These are phyloP conservation scores for Setaria italica DNA, from an alignment of 202 grass and related monocot genomes.

Conservation along the genomic window DNA sequence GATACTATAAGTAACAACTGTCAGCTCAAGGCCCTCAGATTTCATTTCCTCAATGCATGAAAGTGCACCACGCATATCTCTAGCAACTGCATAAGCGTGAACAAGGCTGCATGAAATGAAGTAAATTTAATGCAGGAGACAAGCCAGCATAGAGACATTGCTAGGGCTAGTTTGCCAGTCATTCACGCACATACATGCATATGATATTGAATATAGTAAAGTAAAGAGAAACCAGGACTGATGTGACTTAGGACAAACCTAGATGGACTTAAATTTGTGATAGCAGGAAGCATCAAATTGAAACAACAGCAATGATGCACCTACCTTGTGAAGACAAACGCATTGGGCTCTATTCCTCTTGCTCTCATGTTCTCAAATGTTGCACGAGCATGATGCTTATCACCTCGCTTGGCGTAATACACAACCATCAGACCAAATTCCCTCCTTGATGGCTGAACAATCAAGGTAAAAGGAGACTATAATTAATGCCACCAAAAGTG, in stretches of 20 bases:
- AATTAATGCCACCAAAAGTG: neutral
- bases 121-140: conserved; percentile 67
- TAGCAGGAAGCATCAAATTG: neutral
- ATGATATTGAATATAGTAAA: neutral
- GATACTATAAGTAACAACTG: conserved; percentile 95
- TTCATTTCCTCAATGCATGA: conserved; percentile 95
- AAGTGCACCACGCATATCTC: conserved; percentile 91
- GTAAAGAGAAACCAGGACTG: neutral
- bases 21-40: conserved; percentile 77
- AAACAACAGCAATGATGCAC: conserved; percentile 17
- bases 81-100: conserved; percentile 99
- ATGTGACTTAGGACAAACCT: neutral
- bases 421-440: conserved; percentile 91
- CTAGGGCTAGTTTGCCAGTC: conserved; percentile 8
- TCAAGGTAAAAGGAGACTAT: conserved; percentile 22
- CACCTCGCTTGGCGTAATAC: conserved; percentile 97
- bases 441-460: conserved; percentile 85
- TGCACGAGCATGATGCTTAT: conserved; percentile 98
- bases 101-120: conserved; percentile 99
- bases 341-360: conserved; percentile 96
- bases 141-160: conserved; percentile 27
- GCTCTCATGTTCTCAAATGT: conserved; percentile 98
- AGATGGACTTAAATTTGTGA: neutral
- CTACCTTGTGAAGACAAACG: conserved; percentile 90
- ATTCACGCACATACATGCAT: neutral